Percentiles rank a stretch among this genome's conserved stretches.
Conservation (phyloP, 2,329 filamentous ascomycete genomes). For the Epichloe sp. region DNA sequence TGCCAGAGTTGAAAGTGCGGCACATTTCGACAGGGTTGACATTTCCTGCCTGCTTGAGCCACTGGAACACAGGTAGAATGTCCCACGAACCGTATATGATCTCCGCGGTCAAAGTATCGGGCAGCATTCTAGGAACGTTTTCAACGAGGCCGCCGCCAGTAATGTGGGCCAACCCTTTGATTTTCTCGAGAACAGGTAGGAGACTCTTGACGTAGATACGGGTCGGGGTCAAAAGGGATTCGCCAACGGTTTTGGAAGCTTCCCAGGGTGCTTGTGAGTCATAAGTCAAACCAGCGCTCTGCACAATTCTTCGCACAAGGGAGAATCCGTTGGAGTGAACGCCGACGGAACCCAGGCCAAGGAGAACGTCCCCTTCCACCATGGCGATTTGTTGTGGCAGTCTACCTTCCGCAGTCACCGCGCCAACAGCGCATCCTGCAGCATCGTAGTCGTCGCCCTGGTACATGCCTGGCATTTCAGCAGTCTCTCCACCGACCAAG, state of each 20-base stretch:
- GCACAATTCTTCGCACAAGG: slow-evolving; percentile 81
- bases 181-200: slow-evolving; percentile 50
- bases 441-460: slow-evolving; percentile 82
- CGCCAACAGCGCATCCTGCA: slow-evolving; percentile 78
- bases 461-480: slow-evolving; percentile 97
- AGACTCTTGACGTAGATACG: slow-evolving; percentile 84
- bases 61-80: slow-evolving; percentile 68
- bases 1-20: slow-evolving; percentile 83
- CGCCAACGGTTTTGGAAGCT: slow-evolving; percentile 47
- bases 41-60: slow-evolving; percentile 65
- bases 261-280: slow-evolving; percentile 67
- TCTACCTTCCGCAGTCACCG: slow-evolving; percentile 54
- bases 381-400: slow-evolving; percentile 65
- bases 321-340: slow-evolving; percentile 97
- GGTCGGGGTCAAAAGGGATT: slow-evolving; percentile 74
- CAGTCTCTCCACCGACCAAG: slow-evolving; percentile 92
- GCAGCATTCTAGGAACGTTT: slow-evolving; percentile 91
- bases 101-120: slow-evolving; percentile 61
- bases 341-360: slow-evolving; percentile 75
- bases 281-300: slow-evolving; percentile 58
- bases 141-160: slow-evolving; percentile 87
- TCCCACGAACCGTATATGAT: slow-evolving; percentile 68
- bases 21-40: slow-evolving; percentile 71
- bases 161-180: slow-evolving; percentile 95
- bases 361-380: slow-evolving; percentile 67